Evolutionary conservation across 768 basidiomycete genomes (phyloP), one percentile per base, ranked within the genome.

Genomic region (Boletus barrowsii): DNA sequence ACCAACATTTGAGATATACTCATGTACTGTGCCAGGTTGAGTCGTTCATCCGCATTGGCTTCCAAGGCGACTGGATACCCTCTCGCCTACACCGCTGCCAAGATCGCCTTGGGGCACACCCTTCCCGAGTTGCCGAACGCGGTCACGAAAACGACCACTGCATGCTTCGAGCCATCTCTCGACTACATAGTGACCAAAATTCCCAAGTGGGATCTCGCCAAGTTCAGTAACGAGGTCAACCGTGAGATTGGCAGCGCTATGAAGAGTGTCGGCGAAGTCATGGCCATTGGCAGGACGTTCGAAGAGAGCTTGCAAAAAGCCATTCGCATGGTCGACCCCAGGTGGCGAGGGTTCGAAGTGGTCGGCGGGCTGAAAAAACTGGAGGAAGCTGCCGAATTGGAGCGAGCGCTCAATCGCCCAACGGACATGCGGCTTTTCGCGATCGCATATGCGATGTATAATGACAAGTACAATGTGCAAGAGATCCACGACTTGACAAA

Each of bases 181-280:
- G 97, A 99, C 72, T 99, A 99, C 73, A 97, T 99, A 66, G 97
- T 99, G 56, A 97, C 94, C 46, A 99, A 99, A 76, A 98, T 99
- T 59, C 97, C 97, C 57, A 98, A 98, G 72, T 98, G 97, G 96
- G 97, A 99, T 75, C 78, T 99, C 52, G 94, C 95, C 60, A 99
- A 99, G 73, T 98, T 99, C 79, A 89, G 88, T 20, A 75, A 86
- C 39, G 91, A 96, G 66, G 97, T 98, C 54, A 86, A 96, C 68
- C 87, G 96, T 58, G 86, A 93, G 68, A 86, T 98, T 49, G 97
- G 96, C 24, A 98, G 95, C 3, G 84, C 96, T 17, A 98, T 99
- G 97, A 99, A 99, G 74, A 94, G 92, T 15, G 97, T 99, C 51
- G 97, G 97, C 51, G 97, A 99, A 72, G 96, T 99, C 67, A 99